Conservation (phyloP, 352 stramenopile species). For the Phytophthora pini region DNA sequence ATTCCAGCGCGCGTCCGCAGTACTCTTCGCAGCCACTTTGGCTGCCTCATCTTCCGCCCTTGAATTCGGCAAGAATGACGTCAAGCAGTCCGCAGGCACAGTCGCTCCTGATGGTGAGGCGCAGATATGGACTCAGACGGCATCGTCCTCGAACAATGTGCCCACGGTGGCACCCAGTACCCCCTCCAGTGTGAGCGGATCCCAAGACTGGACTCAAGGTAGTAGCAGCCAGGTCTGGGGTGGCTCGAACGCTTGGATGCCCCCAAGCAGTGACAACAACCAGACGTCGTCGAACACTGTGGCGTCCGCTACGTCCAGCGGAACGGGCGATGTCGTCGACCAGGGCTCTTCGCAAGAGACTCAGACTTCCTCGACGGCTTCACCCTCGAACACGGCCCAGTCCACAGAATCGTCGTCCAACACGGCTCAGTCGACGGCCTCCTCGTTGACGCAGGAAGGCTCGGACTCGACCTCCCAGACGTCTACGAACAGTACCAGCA, state of each 20-base stretch:
- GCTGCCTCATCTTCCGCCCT: conserved; percentile 12
- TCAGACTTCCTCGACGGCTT: conserved; percentile 8
- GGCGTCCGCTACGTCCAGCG: conserved; percentile 2
- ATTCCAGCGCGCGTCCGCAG: conserved; percentile 16
- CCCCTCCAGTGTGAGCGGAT: conserved; percentile 10
- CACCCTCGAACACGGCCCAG: conserved; percentile 8
- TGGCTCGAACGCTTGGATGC: too few species aligned
- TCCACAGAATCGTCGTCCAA: conserved; percentile 9
- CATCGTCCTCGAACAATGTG: conserved; percentile 23
- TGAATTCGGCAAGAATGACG: conserved; percentile 24
- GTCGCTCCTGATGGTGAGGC: conserved; percentile 10
- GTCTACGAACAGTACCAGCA: conserved; percentile 21
- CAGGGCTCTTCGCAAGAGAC: conserved; percentile 14
- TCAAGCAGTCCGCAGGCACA: conserved; percentile 18
- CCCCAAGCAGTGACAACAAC: too few species aligned
- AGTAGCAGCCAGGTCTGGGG: too few species aligned
- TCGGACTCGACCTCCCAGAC: conserved; percentile 13
- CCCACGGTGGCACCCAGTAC: conserved; percentile 10
- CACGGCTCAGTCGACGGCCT: neutral
- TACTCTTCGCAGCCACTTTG: conserved; percentile 22
- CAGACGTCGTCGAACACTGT: neutral
- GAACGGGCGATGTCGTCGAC: conserved; percentile 5
- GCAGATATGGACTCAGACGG: conserved; percentile 19
- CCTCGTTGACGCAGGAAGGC: conserved; percentile 8
- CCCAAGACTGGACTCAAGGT: conserved; percentile 8